phyloP scores from a whole-genome alignment of 1,284 basidiomycete species.

The Trichosporon sp. region DNA sequence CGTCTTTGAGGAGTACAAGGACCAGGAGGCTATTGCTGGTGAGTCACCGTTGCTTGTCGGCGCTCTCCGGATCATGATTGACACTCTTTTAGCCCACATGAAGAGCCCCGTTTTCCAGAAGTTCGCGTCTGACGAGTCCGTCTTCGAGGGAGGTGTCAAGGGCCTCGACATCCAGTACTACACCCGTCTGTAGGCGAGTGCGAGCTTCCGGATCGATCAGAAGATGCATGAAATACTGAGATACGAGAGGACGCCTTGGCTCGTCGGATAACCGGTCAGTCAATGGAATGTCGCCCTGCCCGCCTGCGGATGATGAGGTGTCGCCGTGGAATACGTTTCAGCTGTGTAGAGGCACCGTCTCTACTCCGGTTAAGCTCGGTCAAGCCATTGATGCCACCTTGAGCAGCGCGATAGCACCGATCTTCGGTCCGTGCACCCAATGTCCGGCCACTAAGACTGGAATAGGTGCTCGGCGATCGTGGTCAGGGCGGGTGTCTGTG shows the following conservation, averaged over 20 bases:
- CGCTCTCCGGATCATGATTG: too few species aligned
- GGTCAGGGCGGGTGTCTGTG: too few species aligned
- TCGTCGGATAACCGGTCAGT: neutral
- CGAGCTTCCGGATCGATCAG: neutral
- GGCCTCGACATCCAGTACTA: constrained; percentile 9
- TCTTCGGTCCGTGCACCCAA: too few species aligned
- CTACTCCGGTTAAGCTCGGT: neutral
- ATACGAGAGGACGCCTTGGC: neutral
- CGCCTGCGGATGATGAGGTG: too few species aligned
- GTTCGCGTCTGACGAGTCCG: constrained; percentile 3
- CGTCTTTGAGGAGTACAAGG: constrained; percentile 17
- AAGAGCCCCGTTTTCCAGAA: constrained; percentile 3
- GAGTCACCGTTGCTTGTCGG: neutral
- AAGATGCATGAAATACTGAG: neutral
- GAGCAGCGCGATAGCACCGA: neutral
- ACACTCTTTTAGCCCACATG: constrained; percentile 10
- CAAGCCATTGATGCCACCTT: neutral
- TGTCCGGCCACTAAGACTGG: too few species aligned
- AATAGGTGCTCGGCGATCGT: too few species aligned
- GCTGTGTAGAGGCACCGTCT: neutral
- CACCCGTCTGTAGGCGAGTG: constrained; percentile 3
- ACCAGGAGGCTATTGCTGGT: constrained; percentile 11
- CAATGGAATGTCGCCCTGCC: too few species aligned
- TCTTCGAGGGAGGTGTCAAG: constrained; percentile 6
- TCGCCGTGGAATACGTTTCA: too few species aligned